phyloP scores from a whole-genome alignment of 495 filamentous ascomycete species.

The Lasiosphaeris hirsuta region DNA sequence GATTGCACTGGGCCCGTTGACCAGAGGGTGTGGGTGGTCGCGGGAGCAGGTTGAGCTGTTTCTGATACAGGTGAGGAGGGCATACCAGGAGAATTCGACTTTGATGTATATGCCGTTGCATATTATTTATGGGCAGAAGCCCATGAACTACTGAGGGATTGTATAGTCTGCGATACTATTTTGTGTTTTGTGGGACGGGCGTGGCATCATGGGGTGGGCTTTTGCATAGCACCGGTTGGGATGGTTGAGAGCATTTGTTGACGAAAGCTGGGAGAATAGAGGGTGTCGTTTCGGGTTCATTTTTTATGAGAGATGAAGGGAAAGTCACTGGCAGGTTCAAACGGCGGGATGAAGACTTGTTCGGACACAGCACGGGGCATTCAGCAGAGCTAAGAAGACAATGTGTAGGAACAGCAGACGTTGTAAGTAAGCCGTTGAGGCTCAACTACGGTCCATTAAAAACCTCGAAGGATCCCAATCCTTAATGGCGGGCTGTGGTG shows the following conservation, averaged over 20 bases:
- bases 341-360: too few species aligned
- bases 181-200: neutral
- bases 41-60: conserved; percentile 47
- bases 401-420: too few species aligned
- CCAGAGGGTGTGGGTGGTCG: conserved; percentile 49
- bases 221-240: too few species aligned
- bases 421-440: too few species aligned
- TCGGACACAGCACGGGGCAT: too few species aligned
- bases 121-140: conserved; percentile 50
- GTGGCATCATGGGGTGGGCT: neutral
- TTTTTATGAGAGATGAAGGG: neutral
- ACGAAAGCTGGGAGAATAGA: too few species aligned
- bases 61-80: conserved; percentile 43
- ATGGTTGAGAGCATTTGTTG: too few species aligned
- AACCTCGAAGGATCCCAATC: too few species aligned
- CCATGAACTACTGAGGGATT: conserved; percentile 17
- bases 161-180: neutral
- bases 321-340: too few species aligned
- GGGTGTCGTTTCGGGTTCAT: neutral
- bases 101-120: conserved; percentile 51
- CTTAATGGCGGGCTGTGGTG: too few species aligned
- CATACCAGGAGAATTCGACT: conserved; percentile 41
- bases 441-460: too few species aligned
- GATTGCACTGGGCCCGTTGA: conserved; percentile 61
- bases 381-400: too few species aligned